phyloP scores from a whole-genome alignment of 106 monocot species.

The Acanthochlamys bracteata region DNA sequence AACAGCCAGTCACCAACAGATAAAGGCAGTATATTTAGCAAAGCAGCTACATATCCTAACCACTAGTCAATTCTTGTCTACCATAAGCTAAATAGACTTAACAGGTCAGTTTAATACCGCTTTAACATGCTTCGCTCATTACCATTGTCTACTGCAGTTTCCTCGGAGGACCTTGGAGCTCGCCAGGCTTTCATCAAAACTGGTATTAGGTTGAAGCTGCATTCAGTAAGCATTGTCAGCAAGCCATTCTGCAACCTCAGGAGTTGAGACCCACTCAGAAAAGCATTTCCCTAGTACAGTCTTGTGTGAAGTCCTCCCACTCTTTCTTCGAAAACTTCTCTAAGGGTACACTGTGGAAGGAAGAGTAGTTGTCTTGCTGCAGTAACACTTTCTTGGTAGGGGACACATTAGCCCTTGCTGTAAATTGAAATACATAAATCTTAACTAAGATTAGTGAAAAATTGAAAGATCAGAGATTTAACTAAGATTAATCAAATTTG shows the following conservation, averaged over 20 bases:
- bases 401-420: slow-evolving; percentile 20
- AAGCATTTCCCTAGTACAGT: slow-evolving; percentile 65
- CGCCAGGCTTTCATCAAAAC: slow-evolving; percentile 35
- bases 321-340: slow-evolving; percentile 63
- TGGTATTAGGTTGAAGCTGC: slow-evolving; percentile 30
- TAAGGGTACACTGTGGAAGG: slow-evolving; percentile 57
- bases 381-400: neutral
- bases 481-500: too few species aligned
- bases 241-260: slow-evolving; percentile 68
- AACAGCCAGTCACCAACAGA: too few species aligned
- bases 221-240: slow-evolving; percentile 72
- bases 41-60: neutral
- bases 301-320: slow-evolving; percentile 78
- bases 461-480: too few species aligned
- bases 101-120: slow-evolving; percentile 25
- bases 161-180: slow-evolving; percentile 81
- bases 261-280: slow-evolving; percentile 56
- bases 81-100: neutral
- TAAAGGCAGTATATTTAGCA: neutral
- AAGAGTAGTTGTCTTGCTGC: slow-evolving; percentile 59
- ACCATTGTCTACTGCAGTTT: slow-evolving; percentile 41
- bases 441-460: neutral
- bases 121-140: slow-evolving; percentile 25
- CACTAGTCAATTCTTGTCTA: neutral
- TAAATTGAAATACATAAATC: neutral